These are phyloP conservation scores for Claviceps maximensis DNA, from an alignment of 2,329 filamentous ascomycete species.

Conservation along the genomic window DNA sequence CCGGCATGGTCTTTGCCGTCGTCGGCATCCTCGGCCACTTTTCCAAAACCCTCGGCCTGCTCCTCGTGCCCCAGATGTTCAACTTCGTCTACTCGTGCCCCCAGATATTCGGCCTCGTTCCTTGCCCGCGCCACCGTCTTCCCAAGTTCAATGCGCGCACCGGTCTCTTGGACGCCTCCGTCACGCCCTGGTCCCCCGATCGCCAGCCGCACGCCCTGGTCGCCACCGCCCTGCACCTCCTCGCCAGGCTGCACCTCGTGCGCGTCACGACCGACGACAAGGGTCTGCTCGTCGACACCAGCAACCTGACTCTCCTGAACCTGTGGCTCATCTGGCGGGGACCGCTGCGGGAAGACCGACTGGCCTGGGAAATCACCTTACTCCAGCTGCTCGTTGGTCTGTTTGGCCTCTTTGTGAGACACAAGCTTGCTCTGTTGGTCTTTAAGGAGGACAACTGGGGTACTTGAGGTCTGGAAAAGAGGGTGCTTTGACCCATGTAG, in stretches of 20 bases:
- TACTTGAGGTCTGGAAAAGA: too few relatives aligned
- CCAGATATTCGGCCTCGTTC: constrained; percentile 79
- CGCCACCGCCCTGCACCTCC: constrained; percentile 48
- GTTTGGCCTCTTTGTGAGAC: constrained; percentile 73
- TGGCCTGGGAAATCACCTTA: constrained; percentile 67
- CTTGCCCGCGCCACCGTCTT: constrained; percentile 84
- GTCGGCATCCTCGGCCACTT: constrained; percentile 96
- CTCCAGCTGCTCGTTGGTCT: constrained; percentile 67
- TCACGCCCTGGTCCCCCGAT: constrained; percentile 58
- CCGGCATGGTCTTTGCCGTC: constrained; percentile 96
- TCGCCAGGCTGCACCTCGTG: constrained; percentile 56
- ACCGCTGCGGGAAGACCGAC: constrained; percentile 71
- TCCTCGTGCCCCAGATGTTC: constrained; percentile 88
- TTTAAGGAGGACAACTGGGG: constrained; percentile 80
- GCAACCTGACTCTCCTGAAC: constrained; percentile 88
- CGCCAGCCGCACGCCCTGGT: constrained; percentile 56
- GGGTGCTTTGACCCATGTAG: too few relatives aligned
- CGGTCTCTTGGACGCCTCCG: constrained; percentile 74
- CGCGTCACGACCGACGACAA: constrained; percentile 52
- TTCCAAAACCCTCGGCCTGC: constrained; percentile 84
- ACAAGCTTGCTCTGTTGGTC: constrained; percentile 72
- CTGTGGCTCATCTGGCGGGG: constrained; percentile 95
- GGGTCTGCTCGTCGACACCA: constrained; percentile 63
- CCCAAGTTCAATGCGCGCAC: constrained; percentile 78
- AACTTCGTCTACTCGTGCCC: constrained; percentile 92